phyloP scores from a whole-genome alignment of 768 basidiomycete genomes.

The Heimioporus sp. region DNA sequence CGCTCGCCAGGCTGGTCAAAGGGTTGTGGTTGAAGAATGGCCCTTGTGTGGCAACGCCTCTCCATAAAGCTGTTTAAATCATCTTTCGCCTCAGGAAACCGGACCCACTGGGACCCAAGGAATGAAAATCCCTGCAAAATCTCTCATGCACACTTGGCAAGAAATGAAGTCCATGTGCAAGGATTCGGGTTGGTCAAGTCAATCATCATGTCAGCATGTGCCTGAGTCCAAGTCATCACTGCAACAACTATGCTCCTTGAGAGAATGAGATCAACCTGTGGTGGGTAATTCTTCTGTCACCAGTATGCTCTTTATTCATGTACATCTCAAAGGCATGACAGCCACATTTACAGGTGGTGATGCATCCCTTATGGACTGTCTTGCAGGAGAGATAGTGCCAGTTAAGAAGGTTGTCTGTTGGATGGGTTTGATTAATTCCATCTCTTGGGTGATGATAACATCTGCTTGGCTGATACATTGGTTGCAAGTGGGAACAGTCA shows the following conservation, averaged over 20 bases:
- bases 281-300: slow-evolving; percentile 29
- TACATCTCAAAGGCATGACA: background rate
- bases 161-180: slow-evolving; percentile 35
- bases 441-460: slow-evolving; percentile 32
- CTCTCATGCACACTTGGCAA: slow-evolving; percentile 27
- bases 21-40: too few species aligned
- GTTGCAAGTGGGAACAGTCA: slow-evolving; percentile 34
- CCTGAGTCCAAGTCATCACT: slow-evolving; percentile 29
- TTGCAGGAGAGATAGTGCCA: slow-evolving; percentile 37
- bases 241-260: slow-evolving; percentile 12
- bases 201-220: slow-evolving; percentile 21
- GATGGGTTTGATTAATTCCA: slow-evolving; percentile 20
- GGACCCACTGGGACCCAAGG: too few species aligned
- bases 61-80: too few species aligned
- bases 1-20: too few species aligned
- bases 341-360: slow-evolving; percentile 24
- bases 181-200: slow-evolving; percentile 33
- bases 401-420: slow-evolving; percentile 29
- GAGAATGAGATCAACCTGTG: slow-evolving; percentile 31
- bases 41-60: too few species aligned
- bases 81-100: too few species aligned
- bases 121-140: too few species aligned
- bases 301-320: slow-evolving; percentile 13
- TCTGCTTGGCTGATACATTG: slow-evolving; percentile 35
- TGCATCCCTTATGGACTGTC: slow-evolving; percentile 38